Conservation (phyloP, 352 stramenopile genomes). For the Discostella stelligera region DNA sequence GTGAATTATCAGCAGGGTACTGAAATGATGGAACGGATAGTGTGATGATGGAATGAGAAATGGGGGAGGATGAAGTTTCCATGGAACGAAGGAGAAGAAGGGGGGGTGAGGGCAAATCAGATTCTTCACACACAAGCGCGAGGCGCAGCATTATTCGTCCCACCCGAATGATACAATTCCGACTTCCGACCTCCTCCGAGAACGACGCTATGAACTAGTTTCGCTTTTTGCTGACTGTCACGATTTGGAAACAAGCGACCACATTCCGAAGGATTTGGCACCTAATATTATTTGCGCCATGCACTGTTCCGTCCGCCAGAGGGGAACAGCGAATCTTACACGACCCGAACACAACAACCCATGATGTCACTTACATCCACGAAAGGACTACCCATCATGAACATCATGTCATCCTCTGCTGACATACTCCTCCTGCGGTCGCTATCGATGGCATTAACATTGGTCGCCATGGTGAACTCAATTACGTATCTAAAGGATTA, state of each 20-base stretch:
- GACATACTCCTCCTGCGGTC: conserved; percentile 32
- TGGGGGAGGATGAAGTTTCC: not conserved
- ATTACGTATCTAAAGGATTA: no score
- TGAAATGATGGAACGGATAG: not conserved
- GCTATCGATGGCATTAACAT: conserved; percentile 12
- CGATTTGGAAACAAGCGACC: no score
- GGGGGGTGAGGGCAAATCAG: not conserved
- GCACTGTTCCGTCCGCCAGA: no score
- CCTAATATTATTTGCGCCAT: not conserved
- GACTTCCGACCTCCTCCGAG: no score
- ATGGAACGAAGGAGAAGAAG: not conserved
- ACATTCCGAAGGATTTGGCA: no score
- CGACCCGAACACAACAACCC: not conserved
- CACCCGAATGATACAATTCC: no score
- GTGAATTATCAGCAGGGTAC: not conserved
- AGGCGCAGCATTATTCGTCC: no score
- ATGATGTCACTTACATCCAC: conserved; percentile 31
- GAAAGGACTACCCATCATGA: conserved; percentile 30
- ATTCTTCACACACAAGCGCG: not conserved
- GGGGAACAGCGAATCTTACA: not conserved
- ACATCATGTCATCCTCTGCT: conserved; percentile 51
- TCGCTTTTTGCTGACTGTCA: no score
- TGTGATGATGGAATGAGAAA: not conserved
- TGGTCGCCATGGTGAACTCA: conserved; percentile 21
- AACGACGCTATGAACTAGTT: no score